Conservation (phyloP, 2,329 filamentous ascomycete genomes). For the Colletotrichum somersetense region DNA sequence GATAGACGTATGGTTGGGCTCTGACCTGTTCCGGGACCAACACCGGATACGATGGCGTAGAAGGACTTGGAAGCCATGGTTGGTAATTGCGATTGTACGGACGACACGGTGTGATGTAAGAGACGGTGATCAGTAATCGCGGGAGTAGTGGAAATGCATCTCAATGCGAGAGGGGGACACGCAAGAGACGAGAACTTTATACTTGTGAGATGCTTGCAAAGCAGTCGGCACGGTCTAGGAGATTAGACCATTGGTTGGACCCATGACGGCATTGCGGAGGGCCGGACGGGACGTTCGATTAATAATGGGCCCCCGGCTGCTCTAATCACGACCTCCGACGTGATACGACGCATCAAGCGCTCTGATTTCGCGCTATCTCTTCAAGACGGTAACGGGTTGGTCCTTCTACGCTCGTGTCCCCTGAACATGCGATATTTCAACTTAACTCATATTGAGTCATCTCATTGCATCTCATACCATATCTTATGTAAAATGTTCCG, state of each 20-base stretch:
- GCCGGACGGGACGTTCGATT: conserved; percentile 35
- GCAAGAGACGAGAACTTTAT: conserved; percentile 18
- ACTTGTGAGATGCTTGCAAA: conserved; percentile 1
- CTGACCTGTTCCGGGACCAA: conserved; percentile 74
- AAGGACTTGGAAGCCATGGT: conserved; percentile 54
- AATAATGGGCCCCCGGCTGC: conserved; percentile 27
- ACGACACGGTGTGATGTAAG: background rate
- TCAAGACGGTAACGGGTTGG: no score
- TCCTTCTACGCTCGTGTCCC: no score
- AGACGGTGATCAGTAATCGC: background rate
- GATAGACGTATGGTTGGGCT: conserved; percentile 65
- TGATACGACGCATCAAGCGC: background rate
- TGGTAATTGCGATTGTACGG: background rate
- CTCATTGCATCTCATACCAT: no score
- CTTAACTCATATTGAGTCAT: no score
- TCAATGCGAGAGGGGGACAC: background rate
- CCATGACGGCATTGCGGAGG: conserved; percentile 38
- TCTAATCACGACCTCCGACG: conserved; percentile 25
- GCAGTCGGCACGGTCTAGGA: background rate
- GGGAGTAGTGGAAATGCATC: no score
- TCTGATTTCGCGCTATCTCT: no score
- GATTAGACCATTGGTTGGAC: conserved; percentile 37
- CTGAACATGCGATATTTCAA: no score
- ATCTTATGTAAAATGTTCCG: background rate
- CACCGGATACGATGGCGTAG: conserved; percentile 78